These are phyloP conservation scores for Gremmenia infestans DNA, from an alignment of 2,329 filamentous ascomycete genomes.

Conservation along the genomic window DNA sequence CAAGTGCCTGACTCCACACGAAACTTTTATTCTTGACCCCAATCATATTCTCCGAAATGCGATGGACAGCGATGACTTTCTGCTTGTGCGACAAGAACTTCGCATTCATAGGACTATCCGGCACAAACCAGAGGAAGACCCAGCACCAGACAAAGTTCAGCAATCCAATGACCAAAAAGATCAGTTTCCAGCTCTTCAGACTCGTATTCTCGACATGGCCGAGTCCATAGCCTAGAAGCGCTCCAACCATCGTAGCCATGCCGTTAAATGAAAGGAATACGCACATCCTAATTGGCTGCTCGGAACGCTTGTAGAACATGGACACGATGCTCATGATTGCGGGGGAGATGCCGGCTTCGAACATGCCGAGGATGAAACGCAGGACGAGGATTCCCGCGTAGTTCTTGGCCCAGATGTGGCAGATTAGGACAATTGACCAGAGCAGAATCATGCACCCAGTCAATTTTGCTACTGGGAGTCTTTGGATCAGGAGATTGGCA, in stretches of 20 bases:
- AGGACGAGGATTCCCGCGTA: conserved; percentile 60
- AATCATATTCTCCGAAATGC: conserved; percentile 55
- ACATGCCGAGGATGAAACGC: conserved; percentile 54
- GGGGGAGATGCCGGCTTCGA: conserved; percentile 59
- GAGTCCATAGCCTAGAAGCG: conserved; percentile 59
- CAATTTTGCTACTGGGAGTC: conserved; percentile 38
- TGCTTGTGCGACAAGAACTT: conserved; percentile 63
- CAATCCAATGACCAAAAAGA: conserved; percentile 54
- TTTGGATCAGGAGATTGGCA: conserved; percentile 38
- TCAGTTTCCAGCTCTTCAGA: conserved; percentile 60
- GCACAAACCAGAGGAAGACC: conserved; percentile 47
- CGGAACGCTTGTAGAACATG: conserved; percentile 56
- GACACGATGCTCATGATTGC: conserved; percentile 58
- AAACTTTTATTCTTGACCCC: conserved; percentile 55
- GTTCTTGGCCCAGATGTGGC: conserved; percentile 24
- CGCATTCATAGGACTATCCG: conserved; percentile 58
- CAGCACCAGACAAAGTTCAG: conserved; percentile 47
- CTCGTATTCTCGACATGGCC: conserved; percentile 51
- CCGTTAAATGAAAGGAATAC: conserved; percentile 56
- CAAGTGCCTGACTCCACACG: conserved; percentile 52
- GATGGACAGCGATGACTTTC: conserved; percentile 56
- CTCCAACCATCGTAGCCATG: conserved; percentile 52
- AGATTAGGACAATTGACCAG: conserved; percentile 17
- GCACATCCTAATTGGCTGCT: conserved; percentile 58
- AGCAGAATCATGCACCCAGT: conserved; percentile 43